Percentiles rank a stretch among this genome's conserved stretches.
Conservation (phyloP, 2,329 filamentous ascomycete species). For the Fusarium foetens region DNA sequence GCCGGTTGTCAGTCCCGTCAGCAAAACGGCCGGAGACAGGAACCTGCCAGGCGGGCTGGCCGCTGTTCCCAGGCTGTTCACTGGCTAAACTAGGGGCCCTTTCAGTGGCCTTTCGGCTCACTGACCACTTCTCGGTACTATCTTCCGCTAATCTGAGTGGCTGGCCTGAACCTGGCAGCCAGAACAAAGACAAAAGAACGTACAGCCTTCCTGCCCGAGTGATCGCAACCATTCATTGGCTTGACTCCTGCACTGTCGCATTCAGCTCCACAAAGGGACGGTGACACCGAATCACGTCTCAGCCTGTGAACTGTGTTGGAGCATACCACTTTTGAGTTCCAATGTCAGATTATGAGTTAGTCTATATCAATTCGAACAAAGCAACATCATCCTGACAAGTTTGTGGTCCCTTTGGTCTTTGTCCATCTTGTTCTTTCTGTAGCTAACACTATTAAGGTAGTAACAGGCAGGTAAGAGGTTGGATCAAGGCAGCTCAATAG, state of each 20-base stretch:
- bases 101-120: conserved; percentile 26
- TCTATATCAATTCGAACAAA: neutral
- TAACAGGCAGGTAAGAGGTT: neutral
- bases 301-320: neutral
- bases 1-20: conserved; percentile 10
- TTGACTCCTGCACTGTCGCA: conserved; percentile 5
- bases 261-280: conserved; percentile 17
- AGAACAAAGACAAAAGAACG: conserved; percentile 28
- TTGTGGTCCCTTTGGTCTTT: neutral
- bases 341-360: neutral
- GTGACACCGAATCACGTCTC: conserved; percentile 25
- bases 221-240: neutral
- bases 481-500: neutral
- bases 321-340: neutral
- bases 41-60: conserved; percentile 27
- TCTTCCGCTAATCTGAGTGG: conserved; percentile 35
- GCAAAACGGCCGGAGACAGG: conserved; percentile 16
- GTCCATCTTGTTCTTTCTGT: neutral
- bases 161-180: conserved; percentile 7
- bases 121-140: conserved; percentile 25
- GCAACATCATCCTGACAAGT: neutral
- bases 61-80: conserved; percentile 17
- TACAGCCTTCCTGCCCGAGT: conserved; percentile 1
- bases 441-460: neutral
- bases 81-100: neutral